Base-by-base conservation (phyloP, 352 stramenopile species). In the Phytophthora nicotianae region DNA sequence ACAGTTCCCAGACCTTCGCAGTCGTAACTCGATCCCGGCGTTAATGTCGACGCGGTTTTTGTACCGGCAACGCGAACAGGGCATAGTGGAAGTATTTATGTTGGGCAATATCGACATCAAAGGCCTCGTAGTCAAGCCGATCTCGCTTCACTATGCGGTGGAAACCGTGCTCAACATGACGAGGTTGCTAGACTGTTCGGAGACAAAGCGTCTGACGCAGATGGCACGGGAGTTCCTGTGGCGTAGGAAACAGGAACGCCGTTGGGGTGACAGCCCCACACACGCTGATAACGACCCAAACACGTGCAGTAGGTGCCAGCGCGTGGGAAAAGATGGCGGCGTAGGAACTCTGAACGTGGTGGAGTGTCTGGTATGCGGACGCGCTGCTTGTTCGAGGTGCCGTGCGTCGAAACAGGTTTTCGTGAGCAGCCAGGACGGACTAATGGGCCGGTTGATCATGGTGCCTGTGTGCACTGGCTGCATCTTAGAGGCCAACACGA, bases 201-300 rank as follows among this genome's bases (percentile, higher is more conserved):
- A 85, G 48, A 73, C 73, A 42, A 85, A 82, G 61, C 52, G 73
- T 7, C 48, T 85, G 16, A 85, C 76, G 0, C 65, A 70, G 38
- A 85, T 82, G 76, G 53, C 79, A 14, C 62, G 68, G 8, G 45
- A 65, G 26, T 50, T 57, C 16, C 65, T 79, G 10, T 50, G 24
- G 32, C 63, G 45, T 6, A 68, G 56, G 50, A 54, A 64, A 16
- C 35, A 50, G 21, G 57, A 51, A 23, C 42, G 35, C 6, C 62
- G 23, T 0, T 50, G 23, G 43, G 48, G n/a, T 4, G 10, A 4
- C 41, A 62, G 54, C 41, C 64, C 49, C 16, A 17, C 26, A 11
- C 50, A 58, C 21, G 52, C 46, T 6, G 49, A 42, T 17, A 42
- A 46, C 0, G 26, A 62, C 11, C 16, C 50, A 2, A 47, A 60